Evolutionary conservation across 2,329 filamentous ascomycete genomes (phyloP), one percentile per base, ranked within the genome.

Genomic region (Aspergillus ochraceoroseus): DNA sequence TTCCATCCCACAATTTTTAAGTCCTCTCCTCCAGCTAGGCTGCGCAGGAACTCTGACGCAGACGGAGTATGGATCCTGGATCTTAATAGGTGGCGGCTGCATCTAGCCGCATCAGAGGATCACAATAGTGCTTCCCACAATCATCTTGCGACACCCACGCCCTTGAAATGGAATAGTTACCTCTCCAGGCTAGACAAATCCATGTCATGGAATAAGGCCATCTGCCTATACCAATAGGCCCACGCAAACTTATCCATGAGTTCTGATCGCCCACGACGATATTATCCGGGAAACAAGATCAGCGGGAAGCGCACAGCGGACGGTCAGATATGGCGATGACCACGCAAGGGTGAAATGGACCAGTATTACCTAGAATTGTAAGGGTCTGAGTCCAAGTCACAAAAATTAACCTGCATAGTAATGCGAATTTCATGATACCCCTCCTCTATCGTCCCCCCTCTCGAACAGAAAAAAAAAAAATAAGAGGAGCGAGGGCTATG

Each of bases 51-150:
- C 29, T 38, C 39, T 26, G 39, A 41, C 39, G 46, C 40, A 46
- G 45, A 43, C 38, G 27, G 41, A 49, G 44, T 47, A 46, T 36
- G 38, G 37, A 50, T 43, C 46, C 43, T 51, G 43, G 49, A 41
- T 46, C 33, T 46, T 47, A 47, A 41, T 44, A 52, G 42, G 47
- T 39, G 44, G 43, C 47, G 41, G 44, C 47, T 53, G 47, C 49
- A 51, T 45, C 43, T 52, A 48, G 36, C 52, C 50, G 47, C 42
- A 46, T 41, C 40, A 44, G 30, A 34, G 43, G 39, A 17, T 41
- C 37, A 28, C 37, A 37, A 51, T 38, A 46, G 31, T 29, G n/a
- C 31, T 33, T 27, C 38, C 31, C 29, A 30, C 29, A 27, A 40
- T 27, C 19, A 11, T 36, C 25, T 28, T 30, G 18, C 7, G 29